Evolutionary conservation across 148 eudicot species (phyloP).

Genomic region (Fagopyrum esculentum): DNA sequence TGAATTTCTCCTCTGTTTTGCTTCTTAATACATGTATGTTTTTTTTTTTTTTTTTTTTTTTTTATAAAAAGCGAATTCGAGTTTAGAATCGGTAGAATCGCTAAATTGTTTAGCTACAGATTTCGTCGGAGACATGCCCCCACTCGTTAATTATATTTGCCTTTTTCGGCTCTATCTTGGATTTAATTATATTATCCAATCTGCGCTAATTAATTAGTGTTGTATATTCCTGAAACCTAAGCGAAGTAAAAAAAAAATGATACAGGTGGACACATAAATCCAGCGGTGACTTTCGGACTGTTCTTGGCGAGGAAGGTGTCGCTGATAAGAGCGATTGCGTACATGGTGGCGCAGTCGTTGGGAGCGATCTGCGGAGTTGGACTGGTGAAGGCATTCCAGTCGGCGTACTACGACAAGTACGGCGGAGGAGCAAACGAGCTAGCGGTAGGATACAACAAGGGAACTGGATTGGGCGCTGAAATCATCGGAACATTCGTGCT

Average conservation of each 20-base stretch:
- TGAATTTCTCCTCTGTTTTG: background rate
- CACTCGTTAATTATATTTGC: no score
- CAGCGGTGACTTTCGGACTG: constrained; percentile 21
- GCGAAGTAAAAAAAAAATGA: background rate
- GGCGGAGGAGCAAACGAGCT: constrained; percentile 24
- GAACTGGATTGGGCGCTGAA: constrained; percentile 22
- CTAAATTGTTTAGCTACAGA: background rate
- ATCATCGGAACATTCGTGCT: constrained; percentile 20
- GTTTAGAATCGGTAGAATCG: background rate
- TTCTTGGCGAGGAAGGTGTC: constrained; percentile 25
- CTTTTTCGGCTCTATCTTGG: background rate
- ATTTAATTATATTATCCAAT: background rate
- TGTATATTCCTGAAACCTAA: background rate
- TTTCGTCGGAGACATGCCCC: background rate
- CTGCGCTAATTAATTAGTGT: background rate
- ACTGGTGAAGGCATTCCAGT: constrained; percentile 23
- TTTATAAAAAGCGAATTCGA: background rate
- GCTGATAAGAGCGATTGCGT: constrained; percentile 18
- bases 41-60: no score
- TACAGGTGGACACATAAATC: constrained; percentile 24
- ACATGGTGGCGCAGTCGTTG: constrained; percentile 24
- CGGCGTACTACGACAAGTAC: constrained; percentile 10
- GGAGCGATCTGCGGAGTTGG: constrained; percentile 25
- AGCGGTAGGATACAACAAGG: constrained; percentile 14
- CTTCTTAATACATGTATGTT: no score